Evolutionary conservation across 164 flowering plant genomes (phyloP), one percentile per base, ranked within the genome.

Genomic region (Magnolia changhungtana): DNA sequence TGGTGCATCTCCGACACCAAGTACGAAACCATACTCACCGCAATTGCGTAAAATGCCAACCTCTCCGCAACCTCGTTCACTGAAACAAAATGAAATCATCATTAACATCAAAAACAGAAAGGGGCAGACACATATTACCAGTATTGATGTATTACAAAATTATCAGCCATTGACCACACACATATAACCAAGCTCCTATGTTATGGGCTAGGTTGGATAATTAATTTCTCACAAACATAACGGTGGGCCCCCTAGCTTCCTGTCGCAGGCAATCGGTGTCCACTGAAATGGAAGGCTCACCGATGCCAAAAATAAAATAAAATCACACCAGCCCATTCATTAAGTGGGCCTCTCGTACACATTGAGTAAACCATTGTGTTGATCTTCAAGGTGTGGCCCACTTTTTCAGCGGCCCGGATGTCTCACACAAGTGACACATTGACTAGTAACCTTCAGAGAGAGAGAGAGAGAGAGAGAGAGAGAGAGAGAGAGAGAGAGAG

Each of bases 31-130:
- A 92, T 81, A 81, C 79, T 89, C 79, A 90, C 93, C 7, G 88
- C 93, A 55, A 89, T 75, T 10, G 93, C 82, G 45, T 76, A 90
- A 74, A 88, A 90, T 1, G 92, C 91, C 75, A 90, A 72, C 69
- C 94, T 87, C 83, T 92, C 96, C 11, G 94, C 92, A 50, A 89
- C 89, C 85, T 90, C 96, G 73, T 89, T 90, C 80, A 81, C 96
- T 91, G 73, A 78, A 58, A 14, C 5, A 18, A 18, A 50, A 59
- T 4, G 45, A 8, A 8, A 19, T 2, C 13, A 29, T 1, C 21
- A 27, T 27, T 27, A 27, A 27, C 29, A 27, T 27, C 18, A 68
- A 7, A 37, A 31, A 21, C 7, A 18, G 8, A 37, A 64, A 14
- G 21, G 3, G 29, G 19, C 29, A 27, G 29, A 52, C 59, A 52